A percentile compares a stretch with the other conserved stretches of the same genome.
phyloP scores from a whole-genome alignment of 345 rosid genomes.

The Aurinia saxatilis region DNA sequence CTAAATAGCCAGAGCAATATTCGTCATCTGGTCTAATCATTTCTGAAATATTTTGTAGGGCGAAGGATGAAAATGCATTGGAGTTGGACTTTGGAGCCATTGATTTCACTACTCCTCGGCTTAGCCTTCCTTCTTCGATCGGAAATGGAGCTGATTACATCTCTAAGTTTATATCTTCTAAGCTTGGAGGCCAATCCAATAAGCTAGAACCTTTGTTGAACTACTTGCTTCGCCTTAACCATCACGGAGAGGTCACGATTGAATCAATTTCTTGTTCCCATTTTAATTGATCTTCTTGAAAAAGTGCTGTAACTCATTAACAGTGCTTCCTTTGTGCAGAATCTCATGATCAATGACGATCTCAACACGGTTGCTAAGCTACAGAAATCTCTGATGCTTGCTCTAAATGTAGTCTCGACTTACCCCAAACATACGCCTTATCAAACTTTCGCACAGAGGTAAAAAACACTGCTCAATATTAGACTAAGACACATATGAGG shows the following conservation, averaged over 20 bases:
- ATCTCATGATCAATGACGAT: constrained; percentile 58
- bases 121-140: constrained; percentile 67
- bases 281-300: neutral
- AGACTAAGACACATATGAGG: neutral
- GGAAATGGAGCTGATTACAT: constrained; percentile 70
- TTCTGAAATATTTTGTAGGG: constrained; percentile 46
- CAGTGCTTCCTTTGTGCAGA: constrained; percentile 31
- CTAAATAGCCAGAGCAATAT: neutral
- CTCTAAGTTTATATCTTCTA: constrained; percentile 57
- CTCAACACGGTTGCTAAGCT: constrained; percentile 58
- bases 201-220: constrained; percentile 43
- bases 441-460: constrained; percentile 65
- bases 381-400: constrained; percentile 47
- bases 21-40: neutral
- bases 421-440: constrained; percentile 51
- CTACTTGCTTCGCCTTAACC: constrained; percentile 51
- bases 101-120: constrained; percentile 57
- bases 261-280: constrained; percentile 7
- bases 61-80: constrained; percentile 66
- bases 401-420: constrained; percentile 38
- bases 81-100: constrained; percentile 81
- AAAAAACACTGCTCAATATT: neutral
- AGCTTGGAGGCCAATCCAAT: constrained; percentile 35
- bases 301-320: neutral
- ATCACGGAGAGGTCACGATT: constrained; percentile 65